These are phyloP conservation scores for Zarea fungicola DNA, from an alignment of 2,329 filamentous ascomycete genomes.

Conservation along the genomic window DNA sequence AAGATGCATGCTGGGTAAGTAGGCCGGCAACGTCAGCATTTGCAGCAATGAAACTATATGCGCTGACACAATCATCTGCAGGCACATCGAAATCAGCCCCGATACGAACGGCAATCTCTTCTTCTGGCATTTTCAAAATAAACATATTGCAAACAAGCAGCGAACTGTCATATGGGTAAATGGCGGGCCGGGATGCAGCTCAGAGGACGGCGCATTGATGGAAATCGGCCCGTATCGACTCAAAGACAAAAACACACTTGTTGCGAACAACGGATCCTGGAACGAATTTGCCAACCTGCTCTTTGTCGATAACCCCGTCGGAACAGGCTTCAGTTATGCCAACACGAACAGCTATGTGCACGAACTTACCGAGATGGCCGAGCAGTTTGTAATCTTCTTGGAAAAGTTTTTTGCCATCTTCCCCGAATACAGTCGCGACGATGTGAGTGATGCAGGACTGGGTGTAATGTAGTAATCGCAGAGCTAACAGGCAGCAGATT, in stretches of 20 bases:
- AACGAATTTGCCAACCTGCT: slow-evolving; percentile 96
- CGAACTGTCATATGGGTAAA: slow-evolving; percentile 96
- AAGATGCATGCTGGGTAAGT: slow-evolving; percentile 98
- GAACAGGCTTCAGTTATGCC: slow-evolving; percentile 93
- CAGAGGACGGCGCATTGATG: slow-evolving; percentile 93
- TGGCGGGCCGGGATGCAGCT: slow-evolving; percentile 93
- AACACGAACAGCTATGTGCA: slow-evolving; percentile 81
- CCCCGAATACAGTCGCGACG: slow-evolving; percentile 84
- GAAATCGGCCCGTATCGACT: slow-evolving; percentile 92
- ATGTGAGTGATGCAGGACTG: slow-evolving; percentile 65
- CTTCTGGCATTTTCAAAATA: slow-evolving; percentile 97
- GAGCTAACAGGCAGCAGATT: slow-evolving; percentile 50
- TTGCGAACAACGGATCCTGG: slow-evolving; percentile 92
- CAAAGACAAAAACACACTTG: slow-evolving; percentile 64
- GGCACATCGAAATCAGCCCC: slow-evolving; percentile 84
- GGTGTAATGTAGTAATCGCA: background rate
- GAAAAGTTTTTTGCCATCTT: slow-evolving; percentile 90
- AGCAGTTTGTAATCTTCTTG: slow-evolving; percentile 81
- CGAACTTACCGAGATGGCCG: slow-evolving; percentile 83
- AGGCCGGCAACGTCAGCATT: slow-evolving; percentile 12
- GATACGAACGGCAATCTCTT: slow-evolving; percentile 90
- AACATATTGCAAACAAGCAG: slow-evolving; percentile 87
- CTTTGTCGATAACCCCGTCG: slow-evolving; percentile 95
- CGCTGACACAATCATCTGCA: slow-evolving; percentile 35
- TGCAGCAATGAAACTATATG: background rate